Evolutionary conservation across 2,329 filamentous ascomycete species (phyloP).

Genomic region (Diaporthe ilicicola): DNA sequence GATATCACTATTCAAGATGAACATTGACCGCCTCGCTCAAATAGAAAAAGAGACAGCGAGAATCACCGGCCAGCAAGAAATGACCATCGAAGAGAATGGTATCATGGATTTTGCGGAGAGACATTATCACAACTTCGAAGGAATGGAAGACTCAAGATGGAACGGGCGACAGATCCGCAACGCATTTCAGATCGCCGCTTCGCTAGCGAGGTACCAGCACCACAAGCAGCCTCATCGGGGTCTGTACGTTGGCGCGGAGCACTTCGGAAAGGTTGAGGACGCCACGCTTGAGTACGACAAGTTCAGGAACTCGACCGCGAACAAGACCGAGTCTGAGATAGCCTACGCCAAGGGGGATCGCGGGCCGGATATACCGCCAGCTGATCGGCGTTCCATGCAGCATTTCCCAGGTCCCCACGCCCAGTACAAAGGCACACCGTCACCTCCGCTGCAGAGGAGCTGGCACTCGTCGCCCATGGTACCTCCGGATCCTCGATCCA

Average conservation of each 20-base stretch:
- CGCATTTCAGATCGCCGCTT: constrained; percentile 43
- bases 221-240: background rate
- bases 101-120: constrained; percentile 13
- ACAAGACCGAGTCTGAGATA: background rate
- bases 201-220: constrained; percentile 11
- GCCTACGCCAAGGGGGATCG: background rate
- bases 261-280: constrained; percentile 1
- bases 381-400: too few species aligned
- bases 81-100: background rate
- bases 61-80: constrained; percentile 29
- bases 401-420: too few species aligned
- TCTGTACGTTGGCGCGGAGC: constrained; percentile 29
- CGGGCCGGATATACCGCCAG: background rate
- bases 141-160: constrained; percentile 36
- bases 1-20: constrained; percentile 27
- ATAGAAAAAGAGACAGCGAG: background rate
- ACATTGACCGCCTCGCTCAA: background rate
- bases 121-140: background rate
- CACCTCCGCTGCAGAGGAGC: too few species aligned
- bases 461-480: too few species aligned
- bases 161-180: constrained; percentile 47
- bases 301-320: background rate
- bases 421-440: too few species aligned
- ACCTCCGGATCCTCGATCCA: too few species aligned
- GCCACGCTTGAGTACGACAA: constrained; percentile 18